Conservation (phyloP, 129 eudicot genomes). For the Chrysanthemum lavandulifolium region DNA sequence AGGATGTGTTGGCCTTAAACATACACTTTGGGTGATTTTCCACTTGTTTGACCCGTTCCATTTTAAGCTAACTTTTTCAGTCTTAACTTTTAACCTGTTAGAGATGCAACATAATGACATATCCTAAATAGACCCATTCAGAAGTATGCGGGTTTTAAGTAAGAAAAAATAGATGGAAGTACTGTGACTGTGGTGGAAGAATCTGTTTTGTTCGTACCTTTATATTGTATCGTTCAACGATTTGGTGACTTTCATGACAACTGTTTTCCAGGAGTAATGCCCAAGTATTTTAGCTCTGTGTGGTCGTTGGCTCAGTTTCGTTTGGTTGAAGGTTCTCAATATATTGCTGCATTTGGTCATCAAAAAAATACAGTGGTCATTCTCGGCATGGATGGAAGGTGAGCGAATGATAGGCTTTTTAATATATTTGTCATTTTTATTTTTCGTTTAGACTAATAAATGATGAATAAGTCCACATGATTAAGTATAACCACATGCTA, state of each 20-base stretch:
- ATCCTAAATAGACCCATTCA: too few relatives aligned
- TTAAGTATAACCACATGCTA: neutral
- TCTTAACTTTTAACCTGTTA: too few relatives aligned
- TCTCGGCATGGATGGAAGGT: conserved; percentile 94
- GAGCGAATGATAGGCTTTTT: conserved; percentile 26
- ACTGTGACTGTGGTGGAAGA: too few relatives aligned
- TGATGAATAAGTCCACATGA: neutral
- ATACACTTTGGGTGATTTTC: too few relatives aligned
- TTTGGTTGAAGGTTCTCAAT: conserved; percentile 68
- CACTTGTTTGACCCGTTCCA: too few relatives aligned
- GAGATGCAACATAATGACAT: too few relatives aligned
- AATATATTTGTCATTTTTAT: neutral
- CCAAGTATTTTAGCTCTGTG: conserved; percentile 87
- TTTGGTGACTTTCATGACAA: conserved; percentile 6
- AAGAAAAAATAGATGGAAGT: too few relatives aligned
- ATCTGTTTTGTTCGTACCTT: too few relatives aligned
- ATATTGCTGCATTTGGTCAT: conserved; percentile 82
- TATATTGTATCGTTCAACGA: neutral
- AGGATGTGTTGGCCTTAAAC: too few relatives aligned
- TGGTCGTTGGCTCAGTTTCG: conserved; percentile 95
- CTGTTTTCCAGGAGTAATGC: conserved; percentile 68
- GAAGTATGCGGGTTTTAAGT: too few relatives aligned
- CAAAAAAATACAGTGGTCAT: conserved; percentile 78
- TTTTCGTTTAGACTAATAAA: neutral
- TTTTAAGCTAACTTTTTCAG: too few relatives aligned